phyloP scores from a whole-genome alignment of 257 asterid species.

The Solanum commersonii region DNA sequence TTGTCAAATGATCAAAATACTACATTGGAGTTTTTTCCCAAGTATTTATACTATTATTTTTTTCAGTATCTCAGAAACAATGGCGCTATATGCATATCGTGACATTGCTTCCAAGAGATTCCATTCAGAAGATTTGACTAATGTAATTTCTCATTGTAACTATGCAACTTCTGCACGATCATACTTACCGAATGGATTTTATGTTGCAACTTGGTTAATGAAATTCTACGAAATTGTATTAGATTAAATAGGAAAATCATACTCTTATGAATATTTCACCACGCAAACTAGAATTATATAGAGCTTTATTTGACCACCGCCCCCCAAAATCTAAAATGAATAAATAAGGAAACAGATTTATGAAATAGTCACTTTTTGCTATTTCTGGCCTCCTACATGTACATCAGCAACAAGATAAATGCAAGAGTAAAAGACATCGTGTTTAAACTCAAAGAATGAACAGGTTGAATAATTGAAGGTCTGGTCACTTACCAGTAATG shows the following conservation, averaged over 20 bases:
- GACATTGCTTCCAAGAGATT: neutral
- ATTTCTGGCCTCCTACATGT: neutral
- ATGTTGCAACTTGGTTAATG: neutral
- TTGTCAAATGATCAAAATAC: neutral
- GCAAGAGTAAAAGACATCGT: neutral
- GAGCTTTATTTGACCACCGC: neutral
- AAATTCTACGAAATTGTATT: neutral
- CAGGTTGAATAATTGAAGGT: neutral
- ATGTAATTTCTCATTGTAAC: neutral
- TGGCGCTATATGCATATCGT: neutral
- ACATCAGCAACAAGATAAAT: neutral
- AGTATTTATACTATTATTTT: too few species aligned
- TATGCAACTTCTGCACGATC: neutral
- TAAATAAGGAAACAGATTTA: neutral
- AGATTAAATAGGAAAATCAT: neutral
- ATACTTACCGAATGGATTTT: neutral
- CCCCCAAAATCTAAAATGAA: neutral
- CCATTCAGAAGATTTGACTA: neutral
- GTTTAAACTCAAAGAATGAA: neutral
- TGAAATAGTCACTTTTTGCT: neutral
- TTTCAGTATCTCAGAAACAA: neutral
- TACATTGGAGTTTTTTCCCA: neutral
- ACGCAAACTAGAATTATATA: neutral
- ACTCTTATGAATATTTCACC: neutral
- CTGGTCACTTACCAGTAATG: constrained; percentile 63